A percentile compares a stretch with the other conserved stretches of the same genome.
These are phyloP conservation scores for Cystobasidium pallidum DNA, from an alignment of 1,284 basidiomycete species.

Conservation along the genomic window DNA sequence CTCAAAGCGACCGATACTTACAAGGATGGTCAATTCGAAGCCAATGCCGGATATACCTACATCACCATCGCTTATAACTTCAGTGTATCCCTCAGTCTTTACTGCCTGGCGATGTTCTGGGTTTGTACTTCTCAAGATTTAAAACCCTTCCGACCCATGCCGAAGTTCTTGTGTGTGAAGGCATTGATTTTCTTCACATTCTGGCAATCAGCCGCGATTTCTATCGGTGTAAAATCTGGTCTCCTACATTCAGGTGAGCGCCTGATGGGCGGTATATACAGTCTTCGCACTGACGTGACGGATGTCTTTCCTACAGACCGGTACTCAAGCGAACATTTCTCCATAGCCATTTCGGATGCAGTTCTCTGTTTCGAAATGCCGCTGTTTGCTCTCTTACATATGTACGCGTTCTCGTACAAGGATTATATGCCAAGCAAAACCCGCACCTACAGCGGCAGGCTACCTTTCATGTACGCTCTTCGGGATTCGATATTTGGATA, in stretches of 20 bases:
- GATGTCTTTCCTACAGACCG: constrained; percentile 62
- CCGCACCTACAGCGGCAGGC: constrained; percentile 74
- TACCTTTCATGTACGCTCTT: constrained; percentile 83
- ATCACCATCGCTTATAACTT: constrained; percentile 74
- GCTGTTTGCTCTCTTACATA: constrained; percentile 89
- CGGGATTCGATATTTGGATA: constrained; percentile 62
- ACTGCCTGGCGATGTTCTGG: constrained; percentile 94
- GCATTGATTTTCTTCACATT: constrained; percentile 95
- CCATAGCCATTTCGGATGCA: constrained; percentile 83
- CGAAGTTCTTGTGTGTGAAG: constrained; percentile 97
- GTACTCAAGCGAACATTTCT: constrained; percentile 91
- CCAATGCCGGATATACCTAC: constrained; percentile 88
- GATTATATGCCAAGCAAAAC: constrained; percentile 74
- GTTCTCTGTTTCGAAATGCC: constrained; percentile 98
- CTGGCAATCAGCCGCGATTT: constrained; percentile 90
- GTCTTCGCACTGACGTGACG: background rate
- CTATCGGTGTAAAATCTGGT: constrained; percentile 80
- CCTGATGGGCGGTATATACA: background rate
- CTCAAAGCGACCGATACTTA: constrained; percentile 85
- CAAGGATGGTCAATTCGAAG: constrained; percentile 82
- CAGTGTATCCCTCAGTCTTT: constrained; percentile 71
- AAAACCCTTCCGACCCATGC: constrained; percentile 81
- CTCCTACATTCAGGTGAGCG: constrained; percentile 63
- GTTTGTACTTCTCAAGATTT: constrained; percentile 82
- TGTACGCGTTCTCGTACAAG: constrained; percentile 78